These are phyloP conservation scores for Aspergillus indologenus DNA, from an alignment of 495 filamentous ascomycete genomes.

Conservation along the genomic window DNA sequence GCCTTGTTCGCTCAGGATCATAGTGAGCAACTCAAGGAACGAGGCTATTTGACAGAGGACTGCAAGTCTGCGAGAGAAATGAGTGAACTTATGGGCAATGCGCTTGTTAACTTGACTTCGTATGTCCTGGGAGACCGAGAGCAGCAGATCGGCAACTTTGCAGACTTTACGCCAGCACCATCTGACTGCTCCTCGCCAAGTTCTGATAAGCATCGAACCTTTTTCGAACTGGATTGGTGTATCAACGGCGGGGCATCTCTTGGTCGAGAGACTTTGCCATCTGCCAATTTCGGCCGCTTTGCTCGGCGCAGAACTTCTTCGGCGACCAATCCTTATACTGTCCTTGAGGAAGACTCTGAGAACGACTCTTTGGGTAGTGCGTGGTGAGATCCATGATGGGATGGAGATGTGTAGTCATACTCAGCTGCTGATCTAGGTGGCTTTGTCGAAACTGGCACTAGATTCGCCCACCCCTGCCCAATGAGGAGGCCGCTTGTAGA, in stretches of 20 bases:
- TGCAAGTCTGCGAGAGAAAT: constrained; percentile 12
- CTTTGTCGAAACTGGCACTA: too few relatives aligned
- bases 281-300: not conserved
- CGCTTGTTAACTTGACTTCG: constrained; percentile 23
- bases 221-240: constrained; percentile 24
- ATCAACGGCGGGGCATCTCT: constrained; percentile 3
- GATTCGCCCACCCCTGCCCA: too few relatives aligned
- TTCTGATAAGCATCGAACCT: constrained; percentile 20
- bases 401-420: too few relatives aligned
- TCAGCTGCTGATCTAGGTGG: too few relatives aligned
- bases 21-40: constrained; percentile 6
- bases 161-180: constrained; percentile 13
- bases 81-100: constrained; percentile 22
- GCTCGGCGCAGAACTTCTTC: not conserved
- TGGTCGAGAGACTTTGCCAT: not conserved
- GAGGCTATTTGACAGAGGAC: constrained; percentile 4
- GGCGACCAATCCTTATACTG: not conserved
- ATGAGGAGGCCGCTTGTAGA: too few relatives aligned
- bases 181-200: constrained; percentile 13
- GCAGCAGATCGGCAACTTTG: constrained; percentile 16
- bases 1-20: constrained; percentile 16
- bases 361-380: not conserved
- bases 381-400: too few relatives aligned
- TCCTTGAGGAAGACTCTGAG: not conserved
- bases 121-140: constrained; percentile 13